Conservation (phyloP, 257 asterid species). For the Nicotiana knightiana region DNA sequence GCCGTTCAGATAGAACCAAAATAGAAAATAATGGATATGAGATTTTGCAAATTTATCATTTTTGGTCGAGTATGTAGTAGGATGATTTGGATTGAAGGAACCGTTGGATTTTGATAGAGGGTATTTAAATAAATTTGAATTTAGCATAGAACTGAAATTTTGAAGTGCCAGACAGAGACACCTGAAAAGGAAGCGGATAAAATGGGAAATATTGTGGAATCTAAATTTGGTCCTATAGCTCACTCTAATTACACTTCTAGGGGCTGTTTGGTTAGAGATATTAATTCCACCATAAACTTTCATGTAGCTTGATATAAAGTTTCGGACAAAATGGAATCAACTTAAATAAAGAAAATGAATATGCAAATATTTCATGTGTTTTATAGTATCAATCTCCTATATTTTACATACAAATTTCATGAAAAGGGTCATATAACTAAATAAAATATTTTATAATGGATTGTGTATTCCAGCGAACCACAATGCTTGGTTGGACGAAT, state of each 20-base stretch:
- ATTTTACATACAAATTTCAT: no score
- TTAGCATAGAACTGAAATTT: background rate
- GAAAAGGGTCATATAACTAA: no score
- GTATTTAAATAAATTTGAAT: conserved; percentile 24
- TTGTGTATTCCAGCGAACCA: no score
- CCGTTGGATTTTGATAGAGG: conserved; percentile 46
- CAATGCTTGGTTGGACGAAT: no score
- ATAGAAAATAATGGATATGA: conserved; percentile 7
- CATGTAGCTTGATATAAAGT: no score
- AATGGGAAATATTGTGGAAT: conserved; percentile 8
- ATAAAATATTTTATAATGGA: no score
- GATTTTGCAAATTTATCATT: conserved; percentile 18
- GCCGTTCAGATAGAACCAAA: background rate
- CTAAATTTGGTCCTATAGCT: background rate
- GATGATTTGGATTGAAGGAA: conserved; percentile 15
- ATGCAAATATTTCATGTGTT: no score
- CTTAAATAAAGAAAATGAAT: no score
- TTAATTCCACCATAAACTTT: no score
- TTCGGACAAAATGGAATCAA: no score
- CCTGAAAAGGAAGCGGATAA: conserved; percentile 7
- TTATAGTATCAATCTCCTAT: no score
- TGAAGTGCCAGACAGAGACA: conserved; percentile 6
- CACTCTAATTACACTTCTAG: background rate
- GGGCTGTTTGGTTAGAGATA: no score
- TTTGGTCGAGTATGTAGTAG: background rate